Evolutionary conservation across 1,284 basidiomycete genomes (phyloP).

Genomic region (Boletellus deceptivus): DNA sequence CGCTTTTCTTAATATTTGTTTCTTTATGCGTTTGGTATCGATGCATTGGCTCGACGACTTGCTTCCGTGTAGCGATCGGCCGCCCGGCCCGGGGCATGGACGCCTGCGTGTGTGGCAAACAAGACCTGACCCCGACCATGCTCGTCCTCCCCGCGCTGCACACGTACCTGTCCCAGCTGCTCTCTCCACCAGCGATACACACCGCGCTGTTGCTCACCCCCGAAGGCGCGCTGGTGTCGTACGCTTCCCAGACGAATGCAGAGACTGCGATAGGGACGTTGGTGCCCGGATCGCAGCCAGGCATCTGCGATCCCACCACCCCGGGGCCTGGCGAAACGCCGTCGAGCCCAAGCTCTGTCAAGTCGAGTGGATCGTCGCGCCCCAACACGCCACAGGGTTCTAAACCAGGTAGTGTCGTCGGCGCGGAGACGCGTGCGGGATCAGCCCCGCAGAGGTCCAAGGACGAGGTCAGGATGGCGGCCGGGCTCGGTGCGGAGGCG

Average conservation of each 20-base stretch:
- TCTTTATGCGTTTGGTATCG: background rate
- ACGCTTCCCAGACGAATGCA: constrained; percentile 22
- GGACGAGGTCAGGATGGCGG: constrained; percentile 68
- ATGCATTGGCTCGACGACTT: constrained; percentile 13
- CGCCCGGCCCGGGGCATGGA: constrained; percentile 17
- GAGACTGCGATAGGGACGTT: constrained; percentile 1
- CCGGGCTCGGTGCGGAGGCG: constrained; percentile 66
- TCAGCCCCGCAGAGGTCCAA: constrained; percentile 47
- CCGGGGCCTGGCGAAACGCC: constrained; percentile 7
- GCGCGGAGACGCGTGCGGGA: constrained; percentile 8
- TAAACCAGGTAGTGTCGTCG: constrained; percentile 14
- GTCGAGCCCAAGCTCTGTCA: constrained; percentile 16
- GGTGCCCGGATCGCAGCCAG: constrained; percentile 8
- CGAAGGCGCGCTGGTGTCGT: constrained; percentile 34
- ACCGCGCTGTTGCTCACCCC: constrained; percentile 32
- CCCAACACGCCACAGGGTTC: constrained; percentile 39
- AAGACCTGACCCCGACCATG: constrained; percentile 18
- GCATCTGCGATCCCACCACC: constrained; percentile 6
- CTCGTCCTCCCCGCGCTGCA: constrained; percentile 31
- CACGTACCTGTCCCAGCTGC: constrained; percentile 27
- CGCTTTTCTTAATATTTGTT: no score
- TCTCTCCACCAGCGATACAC: constrained; percentile 31
- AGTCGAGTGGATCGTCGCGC: constrained; percentile 14
- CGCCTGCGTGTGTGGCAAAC: background rate
- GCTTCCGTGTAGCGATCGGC: constrained; percentile 23